These are phyloP conservation scores for Trypanosoma vivax DNA, from an alignment of 208 protist genomes.

Conservation along the genomic window DNA sequence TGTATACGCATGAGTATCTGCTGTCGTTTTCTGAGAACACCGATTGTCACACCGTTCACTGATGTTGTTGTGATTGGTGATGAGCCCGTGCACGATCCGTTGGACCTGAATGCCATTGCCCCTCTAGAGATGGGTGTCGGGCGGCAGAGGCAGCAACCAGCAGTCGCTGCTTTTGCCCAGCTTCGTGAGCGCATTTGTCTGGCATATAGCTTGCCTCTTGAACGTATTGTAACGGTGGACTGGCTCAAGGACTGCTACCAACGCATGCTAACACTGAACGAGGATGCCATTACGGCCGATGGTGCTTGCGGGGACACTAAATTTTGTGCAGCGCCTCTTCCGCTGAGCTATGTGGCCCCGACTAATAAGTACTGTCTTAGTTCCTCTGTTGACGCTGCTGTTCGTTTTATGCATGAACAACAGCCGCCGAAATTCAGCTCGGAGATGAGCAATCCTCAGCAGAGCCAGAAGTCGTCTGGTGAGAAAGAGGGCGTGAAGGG, in stretches of 20 bases:
- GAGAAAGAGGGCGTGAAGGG: too few relatives aligned
- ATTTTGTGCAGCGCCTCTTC: background rate
- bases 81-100: conserved; percentile 16
- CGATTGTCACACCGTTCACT: conserved; percentile 38
- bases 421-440: too few relatives aligned
- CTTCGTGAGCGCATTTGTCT: conserved; percentile 6
- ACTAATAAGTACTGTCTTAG: too few relatives aligned
- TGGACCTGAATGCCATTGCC: conserved; percentile 10
- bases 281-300: background rate
- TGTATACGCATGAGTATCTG: conserved; percentile 22
- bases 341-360: too few relatives aligned
- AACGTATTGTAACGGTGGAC: conserved; percentile 16
- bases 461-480: too few relatives aligned
- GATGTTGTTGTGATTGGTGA: conserved; percentile 76
- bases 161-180: background rate
- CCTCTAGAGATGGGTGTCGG: background rate
- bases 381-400: too few relatives aligned
- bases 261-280: conserved; percentile 4
- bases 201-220: conserved; percentile 10
- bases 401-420: too few relatives aligned
- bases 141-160: background rate
- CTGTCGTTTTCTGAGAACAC: conserved; percentile 56
- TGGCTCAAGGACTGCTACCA: conserved; percentile 18
- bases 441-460: too few relatives aligned
- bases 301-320: background rate